Evolutionary conservation across 2,329 filamentous ascomycete species (phyloP).

Genomic region (Colletotrichum zoysiae): DNA sequence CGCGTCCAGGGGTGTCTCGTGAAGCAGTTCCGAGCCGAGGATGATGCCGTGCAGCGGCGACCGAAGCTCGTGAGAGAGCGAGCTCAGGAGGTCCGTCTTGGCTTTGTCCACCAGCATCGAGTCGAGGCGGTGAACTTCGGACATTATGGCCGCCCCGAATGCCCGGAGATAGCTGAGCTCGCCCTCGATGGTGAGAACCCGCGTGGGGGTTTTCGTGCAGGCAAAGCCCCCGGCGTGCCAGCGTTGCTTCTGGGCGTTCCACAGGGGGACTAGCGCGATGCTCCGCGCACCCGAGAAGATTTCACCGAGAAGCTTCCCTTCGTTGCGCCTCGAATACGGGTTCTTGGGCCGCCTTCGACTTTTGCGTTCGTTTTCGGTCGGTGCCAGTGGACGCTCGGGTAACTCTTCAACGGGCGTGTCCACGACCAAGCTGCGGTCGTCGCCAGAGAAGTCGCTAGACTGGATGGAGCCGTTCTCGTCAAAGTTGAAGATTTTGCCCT

Average conservation of each 20-base stretch:
- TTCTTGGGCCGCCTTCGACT: not conserved
- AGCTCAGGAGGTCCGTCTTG: constrained; percentile 70
- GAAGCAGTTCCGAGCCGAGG: constrained; percentile 64
- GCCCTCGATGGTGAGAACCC: constrained; percentile 58
- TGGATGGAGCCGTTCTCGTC: constrained; percentile 53
- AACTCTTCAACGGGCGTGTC: not conserved
- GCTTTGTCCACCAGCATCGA: constrained; percentile 56
- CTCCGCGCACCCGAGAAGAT: constrained; percentile 59
- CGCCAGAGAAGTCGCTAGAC: constrained; percentile 48
- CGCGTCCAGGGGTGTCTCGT: constrained; percentile 61
- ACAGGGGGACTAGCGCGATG: constrained; percentile 62
- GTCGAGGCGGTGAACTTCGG: constrained; percentile 64
- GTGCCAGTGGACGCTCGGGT: not conserved
- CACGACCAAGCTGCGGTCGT: constrained; percentile 25
- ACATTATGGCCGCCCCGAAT: constrained; percentile 68
- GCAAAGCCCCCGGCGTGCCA: constrained; percentile 64
- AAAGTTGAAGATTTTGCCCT: constrained; percentile 61
- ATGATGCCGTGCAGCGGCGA: constrained; percentile 72
- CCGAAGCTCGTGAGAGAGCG: constrained; percentile 71
- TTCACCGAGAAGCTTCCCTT: constrained; percentile 48
- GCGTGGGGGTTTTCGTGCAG: constrained; percentile 59
- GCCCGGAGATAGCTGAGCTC: constrained; percentile 65
- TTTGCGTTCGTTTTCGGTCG: not conserved
- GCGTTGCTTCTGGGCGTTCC: constrained; percentile 59
- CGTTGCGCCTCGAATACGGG: constrained; percentile 42